Conservation (phyloP, 345 rosid genomes). For the Eucalyptus regnans region DNA sequence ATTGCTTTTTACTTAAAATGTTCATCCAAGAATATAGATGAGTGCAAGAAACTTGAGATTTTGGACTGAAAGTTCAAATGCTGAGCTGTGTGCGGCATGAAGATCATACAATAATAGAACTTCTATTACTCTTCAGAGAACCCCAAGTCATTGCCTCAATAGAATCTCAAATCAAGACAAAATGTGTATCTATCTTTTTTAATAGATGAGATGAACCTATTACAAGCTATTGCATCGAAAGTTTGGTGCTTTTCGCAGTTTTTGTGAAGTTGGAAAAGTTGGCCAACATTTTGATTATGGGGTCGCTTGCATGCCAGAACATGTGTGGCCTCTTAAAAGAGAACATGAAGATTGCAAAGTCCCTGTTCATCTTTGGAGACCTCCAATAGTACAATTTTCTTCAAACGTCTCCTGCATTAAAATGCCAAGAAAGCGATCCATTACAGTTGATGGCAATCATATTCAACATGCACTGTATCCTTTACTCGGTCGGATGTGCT, state of each 20-base stretch:
- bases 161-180: not conserved
- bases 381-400: conserved; percentile 2
- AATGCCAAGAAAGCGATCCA: conserved; percentile 14
- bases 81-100: not conserved
- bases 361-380: conserved; percentile 33
- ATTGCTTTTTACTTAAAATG: not conserved
- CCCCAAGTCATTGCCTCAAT: not conserved
- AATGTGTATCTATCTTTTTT: not conserved
- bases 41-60: not conserved
- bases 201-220: not conserved
- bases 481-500: not conserved
- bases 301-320: conserved; percentile 25
- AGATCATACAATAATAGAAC: not conserved
- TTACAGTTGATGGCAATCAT: not conserved
- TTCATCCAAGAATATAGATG: not conserved
- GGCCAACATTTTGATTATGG: conserved; percentile 24
- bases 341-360: conserved; percentile 12
- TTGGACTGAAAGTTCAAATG: not conserved
- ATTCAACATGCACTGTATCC: conserved; percentile 58
- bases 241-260: conserved; percentile 49
- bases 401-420: conserved; percentile 55
- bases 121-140: not conserved
- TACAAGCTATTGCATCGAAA: conserved; percentile 18
- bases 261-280: conserved; percentile 46
- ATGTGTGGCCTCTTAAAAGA: conserved; percentile 29